Evolutionary conservation across 148 eudicot genomes (phyloP).

Genomic region (Euryodendron excelsum): DNA sequence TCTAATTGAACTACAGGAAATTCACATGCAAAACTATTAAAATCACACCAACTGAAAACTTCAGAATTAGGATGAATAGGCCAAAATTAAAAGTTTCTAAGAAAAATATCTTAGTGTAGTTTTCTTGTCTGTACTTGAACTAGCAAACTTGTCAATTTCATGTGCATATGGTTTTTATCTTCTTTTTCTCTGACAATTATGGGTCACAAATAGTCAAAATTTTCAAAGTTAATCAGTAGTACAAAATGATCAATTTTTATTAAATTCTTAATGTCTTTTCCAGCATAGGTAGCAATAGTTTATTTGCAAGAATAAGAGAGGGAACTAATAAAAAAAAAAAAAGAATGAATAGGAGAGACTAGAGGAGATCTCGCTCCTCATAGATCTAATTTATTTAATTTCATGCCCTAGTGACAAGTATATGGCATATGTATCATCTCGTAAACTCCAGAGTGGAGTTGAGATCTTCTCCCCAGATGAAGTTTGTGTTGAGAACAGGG

Average conservation of each 20-base stretch:
- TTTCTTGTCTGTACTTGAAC: background rate
- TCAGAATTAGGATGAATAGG: background rate
- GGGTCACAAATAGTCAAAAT: background rate
- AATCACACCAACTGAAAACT: background rate
- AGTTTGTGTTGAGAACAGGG: background rate
- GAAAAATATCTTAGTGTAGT: background rate
- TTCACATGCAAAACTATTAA: background rate
- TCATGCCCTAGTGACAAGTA: background rate
- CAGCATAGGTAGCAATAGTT: background rate
- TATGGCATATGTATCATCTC: background rate
- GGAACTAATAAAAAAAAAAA: too few relatives aligned
- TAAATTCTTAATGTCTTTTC: background rate
- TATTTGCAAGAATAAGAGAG: background rate
- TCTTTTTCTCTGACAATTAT: background rate
- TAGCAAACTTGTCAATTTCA: background rate
- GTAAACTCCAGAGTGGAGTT: background rate
- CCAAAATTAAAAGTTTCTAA: too few relatives aligned
- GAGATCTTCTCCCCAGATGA: background rate
- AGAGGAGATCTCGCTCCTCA: background rate
- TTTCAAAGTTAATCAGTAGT: background rate
- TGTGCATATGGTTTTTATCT: background rate
- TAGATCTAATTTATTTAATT: background rate
- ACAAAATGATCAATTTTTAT: background rate
- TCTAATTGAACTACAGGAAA: background rate
- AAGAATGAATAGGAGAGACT: too few relatives aligned